Percentiles rank a stretch among this genome's conserved stretches.
Evolutionary conservation across 1,284 basidiomycete genomes (phyloP).

Genomic region (Boletus putidus): DNA sequence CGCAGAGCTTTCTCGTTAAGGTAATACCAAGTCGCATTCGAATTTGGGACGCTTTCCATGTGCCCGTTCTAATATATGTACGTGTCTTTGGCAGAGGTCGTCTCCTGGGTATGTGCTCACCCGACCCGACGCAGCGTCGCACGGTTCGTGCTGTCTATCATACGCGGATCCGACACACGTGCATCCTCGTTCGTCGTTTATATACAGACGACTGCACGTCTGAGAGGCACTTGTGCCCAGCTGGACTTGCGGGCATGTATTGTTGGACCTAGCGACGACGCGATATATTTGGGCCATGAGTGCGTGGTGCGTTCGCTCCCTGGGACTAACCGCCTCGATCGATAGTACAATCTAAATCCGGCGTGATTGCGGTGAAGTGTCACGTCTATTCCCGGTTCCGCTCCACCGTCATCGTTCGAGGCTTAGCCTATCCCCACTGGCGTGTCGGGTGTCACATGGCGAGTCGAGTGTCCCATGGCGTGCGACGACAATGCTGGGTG

Average conservation of each 20-base stretch:
- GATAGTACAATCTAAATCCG: background rate
- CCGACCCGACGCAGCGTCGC: background rate
- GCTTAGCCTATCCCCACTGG: too few species aligned
- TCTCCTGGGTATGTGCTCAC: background rate
- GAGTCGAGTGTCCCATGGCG: too few species aligned
- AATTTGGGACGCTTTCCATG: background rate
- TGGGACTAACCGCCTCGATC: background rate
- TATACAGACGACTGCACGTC: too few species aligned
- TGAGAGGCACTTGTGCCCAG: background rate
- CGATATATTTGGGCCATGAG: background rate
- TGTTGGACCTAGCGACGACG: background rate
- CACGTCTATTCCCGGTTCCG: background rate
- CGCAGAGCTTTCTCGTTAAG: background rate
- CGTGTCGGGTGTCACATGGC: too few species aligned
- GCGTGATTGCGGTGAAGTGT: background rate
- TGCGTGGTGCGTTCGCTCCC: background rate
- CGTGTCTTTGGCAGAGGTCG: too few species aligned
- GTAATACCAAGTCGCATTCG: background rate
- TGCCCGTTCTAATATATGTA: too few species aligned
- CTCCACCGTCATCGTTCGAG: background rate
- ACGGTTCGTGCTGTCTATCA: too few species aligned
- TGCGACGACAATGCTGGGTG: background rate
- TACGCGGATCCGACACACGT: background rate
- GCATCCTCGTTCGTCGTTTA: background rate
- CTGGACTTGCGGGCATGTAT: background rate